Conservation (phyloP, 2,329 filamentous ascomycete species). For the Penicillium sp. region DNA sequence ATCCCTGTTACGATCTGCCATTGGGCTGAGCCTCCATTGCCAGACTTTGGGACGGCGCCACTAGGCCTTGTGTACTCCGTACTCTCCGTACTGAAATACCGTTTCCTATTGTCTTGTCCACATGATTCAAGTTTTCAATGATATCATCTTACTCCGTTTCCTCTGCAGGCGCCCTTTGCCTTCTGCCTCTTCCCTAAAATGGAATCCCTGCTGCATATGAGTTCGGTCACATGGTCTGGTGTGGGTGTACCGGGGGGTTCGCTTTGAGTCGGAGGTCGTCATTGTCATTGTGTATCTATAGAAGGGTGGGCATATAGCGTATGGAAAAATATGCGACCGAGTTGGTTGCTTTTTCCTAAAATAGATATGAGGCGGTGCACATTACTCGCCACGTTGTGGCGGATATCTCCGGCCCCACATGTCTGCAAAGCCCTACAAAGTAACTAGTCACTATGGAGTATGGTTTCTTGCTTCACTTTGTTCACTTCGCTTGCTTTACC, state of each 20-base stretch:
- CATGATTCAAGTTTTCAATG: constrained; percentile 11
- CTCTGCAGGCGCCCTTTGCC: constrained; percentile 6
- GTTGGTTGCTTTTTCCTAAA: constrained; percentile 4
- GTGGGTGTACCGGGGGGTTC: constrained; percentile 3
- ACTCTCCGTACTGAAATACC: neutral
- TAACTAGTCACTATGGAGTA: neutral
- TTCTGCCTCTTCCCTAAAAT: constrained; percentile 8
- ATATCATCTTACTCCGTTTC: constrained; percentile 21
- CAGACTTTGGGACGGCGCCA: constrained; percentile 36
- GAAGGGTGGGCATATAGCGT: neutral
- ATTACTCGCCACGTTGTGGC: constrained; percentile 10
- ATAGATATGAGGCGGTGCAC: constrained; percentile 10
- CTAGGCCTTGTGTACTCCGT: constrained; percentile 10
- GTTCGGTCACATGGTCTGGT: constrained; percentile 26
- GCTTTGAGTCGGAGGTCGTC: constrained; percentile 3
- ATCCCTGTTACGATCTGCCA: constrained; percentile 41
- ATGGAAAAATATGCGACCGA: neutral
- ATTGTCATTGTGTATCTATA: neutral
- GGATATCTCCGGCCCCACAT: constrained; percentile 10
- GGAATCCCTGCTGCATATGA: constrained; percentile 26
- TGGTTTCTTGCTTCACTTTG: neutral
- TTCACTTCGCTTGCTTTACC: neutral
- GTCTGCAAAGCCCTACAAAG: neutral
- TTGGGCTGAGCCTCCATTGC: constrained; percentile 40
- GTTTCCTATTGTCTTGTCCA: neutral